Percentiles rank a stretch among this genome's conserved stretches.
Evolutionary conservation across 768 basidiomycete genomes (phyloP).

Genomic region (Mycena chlorophos): DNA sequence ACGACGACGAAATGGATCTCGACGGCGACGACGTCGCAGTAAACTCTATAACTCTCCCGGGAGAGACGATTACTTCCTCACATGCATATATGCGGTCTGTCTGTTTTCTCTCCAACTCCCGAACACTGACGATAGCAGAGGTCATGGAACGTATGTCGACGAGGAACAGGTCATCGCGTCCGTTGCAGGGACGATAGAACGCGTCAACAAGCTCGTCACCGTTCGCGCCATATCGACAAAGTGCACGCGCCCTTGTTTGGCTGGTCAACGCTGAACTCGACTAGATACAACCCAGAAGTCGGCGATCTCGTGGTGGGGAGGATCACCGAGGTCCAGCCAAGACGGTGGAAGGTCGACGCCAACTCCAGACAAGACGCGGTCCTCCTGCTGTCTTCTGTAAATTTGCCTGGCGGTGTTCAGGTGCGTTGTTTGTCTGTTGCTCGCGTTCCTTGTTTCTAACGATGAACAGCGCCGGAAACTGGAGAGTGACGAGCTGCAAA

Average conservation of each 20-base stretch:
- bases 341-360: conserved; percentile 96
- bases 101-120: neutral
- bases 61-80: conserved; percentile 80
- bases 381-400: conserved; percentile 95
- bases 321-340: conserved; percentile 91
- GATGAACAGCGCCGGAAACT: conserved; percentile 83
- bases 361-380: conserved; percentile 93
- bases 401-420: conserved; percentile 96
- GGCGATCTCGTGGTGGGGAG: conserved; percentile 97
- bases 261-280: conserved; percentile 2
- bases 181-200: conserved; percentile 87
- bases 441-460: conserved; percentile 13
- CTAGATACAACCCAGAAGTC: conserved; percentile 94
- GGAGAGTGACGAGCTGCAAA: conserved; percentile 97
- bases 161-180: conserved; percentile 86
- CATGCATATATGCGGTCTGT: conserved; percentile 86
- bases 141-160: conserved; percentile 96
- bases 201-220: conserved; percentile 94
- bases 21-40: conserved; percentile 45
- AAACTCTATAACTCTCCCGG: conserved; percentile 77
- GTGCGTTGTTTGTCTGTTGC: conserved; percentile 54
- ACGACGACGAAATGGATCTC: conserved; percentile 56
- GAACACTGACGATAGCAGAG: conserved; percentile 45
- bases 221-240: conserved; percentile 85
- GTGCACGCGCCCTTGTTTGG: conserved; percentile 41